phyloP scores from a whole-genome alignment of 306 rosid genomes.

The Cucurbita maxima region DNA sequence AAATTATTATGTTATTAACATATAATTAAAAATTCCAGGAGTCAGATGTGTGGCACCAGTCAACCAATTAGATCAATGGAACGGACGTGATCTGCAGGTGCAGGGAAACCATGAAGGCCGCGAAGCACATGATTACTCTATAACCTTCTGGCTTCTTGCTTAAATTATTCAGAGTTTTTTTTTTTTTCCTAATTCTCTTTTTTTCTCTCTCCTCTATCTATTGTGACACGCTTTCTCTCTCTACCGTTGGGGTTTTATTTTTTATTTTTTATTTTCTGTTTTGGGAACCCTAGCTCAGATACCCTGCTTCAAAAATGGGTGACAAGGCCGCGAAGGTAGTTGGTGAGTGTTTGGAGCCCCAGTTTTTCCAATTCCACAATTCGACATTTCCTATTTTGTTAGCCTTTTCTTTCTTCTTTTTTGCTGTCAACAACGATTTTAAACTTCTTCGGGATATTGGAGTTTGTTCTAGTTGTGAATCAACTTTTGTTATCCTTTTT shows the following conservation, averaged over 20 bases:
- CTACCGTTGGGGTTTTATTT: not conserved
- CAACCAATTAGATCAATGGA: not conserved
- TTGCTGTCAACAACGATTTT: not conserved
- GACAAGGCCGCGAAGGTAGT: not conserved
- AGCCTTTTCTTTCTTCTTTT: not conserved
- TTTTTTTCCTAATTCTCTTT: not conserved
- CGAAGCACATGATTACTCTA: not conserved
- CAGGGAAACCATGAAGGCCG: not conserved
- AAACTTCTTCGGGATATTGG: not conserved
- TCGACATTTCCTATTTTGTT: not conserved
- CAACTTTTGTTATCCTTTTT: not conserved
- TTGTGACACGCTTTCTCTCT: slow-evolving; percentile 2
- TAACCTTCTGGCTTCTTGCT: not conserved
- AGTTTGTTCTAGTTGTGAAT: not conserved
- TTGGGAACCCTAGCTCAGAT: slow-evolving; percentile 4
- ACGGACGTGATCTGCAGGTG: not conserved
- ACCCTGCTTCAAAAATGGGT: slow-evolving; percentile 1
- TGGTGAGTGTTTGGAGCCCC: not conserved
- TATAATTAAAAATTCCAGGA: not conserved
- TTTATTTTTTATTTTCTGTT: too few species aligned
- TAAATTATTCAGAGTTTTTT: not conserved
- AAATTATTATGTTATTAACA: not conserved
- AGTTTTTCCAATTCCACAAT: not conserved
- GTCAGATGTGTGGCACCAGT: not conserved
- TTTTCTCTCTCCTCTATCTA: not conserved